Evolutionary conservation across 192 early-diverging fungal genomes (phyloP).

Genomic region (Coemansia sp.): DNA sequence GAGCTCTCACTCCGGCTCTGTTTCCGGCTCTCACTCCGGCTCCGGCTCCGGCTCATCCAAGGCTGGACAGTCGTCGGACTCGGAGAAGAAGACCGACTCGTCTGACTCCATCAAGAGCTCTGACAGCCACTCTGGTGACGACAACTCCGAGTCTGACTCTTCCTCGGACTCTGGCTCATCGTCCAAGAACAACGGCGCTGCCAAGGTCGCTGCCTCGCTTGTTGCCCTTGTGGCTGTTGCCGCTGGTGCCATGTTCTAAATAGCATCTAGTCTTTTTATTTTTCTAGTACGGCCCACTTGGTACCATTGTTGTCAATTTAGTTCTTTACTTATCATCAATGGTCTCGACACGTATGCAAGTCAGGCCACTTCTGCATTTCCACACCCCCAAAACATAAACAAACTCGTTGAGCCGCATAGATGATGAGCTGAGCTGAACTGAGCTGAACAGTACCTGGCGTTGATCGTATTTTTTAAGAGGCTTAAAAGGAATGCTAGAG

Average conservation of each 20-base stretch:
- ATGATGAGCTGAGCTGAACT: neutral
- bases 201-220: constrained; percentile 17
- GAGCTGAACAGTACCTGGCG: neutral
- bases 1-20: neutral
- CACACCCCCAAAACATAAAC: neutral
- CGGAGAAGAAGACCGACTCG: neutral
- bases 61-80: neutral
- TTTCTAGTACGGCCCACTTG: neutral
- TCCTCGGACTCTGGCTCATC: neutral
- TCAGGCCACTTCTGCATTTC: no score
- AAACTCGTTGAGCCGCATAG: neutral
- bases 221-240: constrained; percentile 29
- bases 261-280: neutral
- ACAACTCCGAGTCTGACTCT: constrained; percentile 4
- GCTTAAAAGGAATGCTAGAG: neutral
- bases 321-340: neutral
- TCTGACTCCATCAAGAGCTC: neutral
- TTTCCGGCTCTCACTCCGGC: neutral
- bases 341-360: neutral
- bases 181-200: constrained; percentile 15
- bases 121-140: neutral
- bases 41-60: neutral
- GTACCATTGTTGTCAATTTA: neutral
- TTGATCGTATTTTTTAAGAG: no score
- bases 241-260: constrained; percentile 42